Evolutionary conservation across 768 basidiomycete species (phyloP), one percentile per base, ranked within the genome.

Genomic region (Boletus edulis): DNA sequence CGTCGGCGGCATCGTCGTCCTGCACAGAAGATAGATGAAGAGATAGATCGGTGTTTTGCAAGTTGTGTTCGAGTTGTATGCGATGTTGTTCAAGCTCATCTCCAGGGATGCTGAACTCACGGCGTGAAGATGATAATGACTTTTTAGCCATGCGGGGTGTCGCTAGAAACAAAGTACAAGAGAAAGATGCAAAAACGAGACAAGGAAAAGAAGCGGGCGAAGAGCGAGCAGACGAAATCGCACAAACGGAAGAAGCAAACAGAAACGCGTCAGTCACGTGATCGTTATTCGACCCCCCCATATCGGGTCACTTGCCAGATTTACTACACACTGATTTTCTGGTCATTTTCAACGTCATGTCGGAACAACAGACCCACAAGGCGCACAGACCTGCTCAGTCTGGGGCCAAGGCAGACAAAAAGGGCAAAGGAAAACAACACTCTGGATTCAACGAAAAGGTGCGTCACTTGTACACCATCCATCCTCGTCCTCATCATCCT

Each of bases 371-470:
- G 65, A 81, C 80, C 29, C 92, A 96, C 73, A 95, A 95, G 70
- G 76, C 87, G 0, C 96, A 98, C 73, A 73, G 89, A 35, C 81
- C 88, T 18, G 74, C 90, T 18, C 83, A 83, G 65, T 82, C 87
- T 13, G 87, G 91, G 14, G 72, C 69, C 43, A 91, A 91, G 63
- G 82, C 81, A 1, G 89, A 85, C 56, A 94, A 94, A 74, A 93
- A 87, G 67, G 80, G 80, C 15, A 85, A 91, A 63, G 81, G 72
- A 54, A 83, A 85, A 69, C 81, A 86, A 41, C 84, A 85, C 41
- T 78, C 86, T 51, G 87, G 85, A 7, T 90, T 87, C 75, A 98
- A 98, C 67, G 93, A 94, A 73, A 98, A 97, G 79, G 95, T 89
- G 53, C 6, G 60, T 44, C 15, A 9, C 29, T 20, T 22, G 34